phyloP scores from a whole-genome alignment of 345 rosid species.

The Gossypioides kirkii region DNA sequence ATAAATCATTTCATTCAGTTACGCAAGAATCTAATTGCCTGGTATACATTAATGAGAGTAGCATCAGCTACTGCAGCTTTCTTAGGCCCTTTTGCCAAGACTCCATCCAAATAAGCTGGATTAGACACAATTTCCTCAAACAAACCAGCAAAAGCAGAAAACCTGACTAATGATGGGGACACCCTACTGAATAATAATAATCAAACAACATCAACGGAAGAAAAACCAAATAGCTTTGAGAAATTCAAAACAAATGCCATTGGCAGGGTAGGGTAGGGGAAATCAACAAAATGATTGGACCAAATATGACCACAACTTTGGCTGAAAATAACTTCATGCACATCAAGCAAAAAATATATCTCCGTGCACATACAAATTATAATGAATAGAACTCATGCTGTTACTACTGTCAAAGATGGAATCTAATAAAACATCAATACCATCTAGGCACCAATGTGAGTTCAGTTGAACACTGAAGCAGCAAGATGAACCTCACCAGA shows the following conservation, averaged over 20 bases:
- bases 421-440: conserved; percentile 3
- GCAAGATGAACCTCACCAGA: background rate
- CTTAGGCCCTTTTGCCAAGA: conserved; percentile 55
- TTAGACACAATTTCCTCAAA: conserved; percentile 62
- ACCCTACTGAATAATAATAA: conserved; percentile 1
- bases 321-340: background rate
- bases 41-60: conserved; percentile 55
- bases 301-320: background rate
- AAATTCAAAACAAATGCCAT: background rate
- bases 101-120: conserved; percentile 48
- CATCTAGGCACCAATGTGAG: conserved; percentile 1
- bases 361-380: background rate
- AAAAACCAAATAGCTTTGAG: conserved; percentile 2
- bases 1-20: conserved; percentile 30
- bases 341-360: background rate
- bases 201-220: background rate
- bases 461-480: conserved; percentile 9
- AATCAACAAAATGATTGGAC: conserved; percentile 10
- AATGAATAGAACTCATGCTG: background rate
- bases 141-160: conserved; percentile 37
- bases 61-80: conserved; percentile 60
- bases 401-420: background rate
- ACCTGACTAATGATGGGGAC: conserved; percentile 12
- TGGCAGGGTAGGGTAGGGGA: background rate
- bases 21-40: conserved; percentile 76